phyloP scores from a whole-genome alignment of 2,329 filamentous ascomycete species.

The Mollisia scopiformis region DNA sequence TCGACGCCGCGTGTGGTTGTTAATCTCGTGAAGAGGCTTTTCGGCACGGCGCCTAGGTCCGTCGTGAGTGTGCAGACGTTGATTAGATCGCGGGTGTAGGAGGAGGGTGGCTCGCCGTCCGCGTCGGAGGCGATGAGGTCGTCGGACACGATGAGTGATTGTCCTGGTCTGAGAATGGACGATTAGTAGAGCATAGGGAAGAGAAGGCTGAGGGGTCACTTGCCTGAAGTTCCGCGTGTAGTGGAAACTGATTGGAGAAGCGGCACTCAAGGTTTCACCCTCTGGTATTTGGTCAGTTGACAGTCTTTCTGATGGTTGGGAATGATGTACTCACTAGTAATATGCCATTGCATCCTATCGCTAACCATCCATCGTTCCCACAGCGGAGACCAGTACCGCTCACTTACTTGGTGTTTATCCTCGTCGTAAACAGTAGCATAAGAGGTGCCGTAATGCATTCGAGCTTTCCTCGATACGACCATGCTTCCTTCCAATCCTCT shows the following conservation, averaged over 20 bases:
- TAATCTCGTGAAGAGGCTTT: conserved; percentile 72
- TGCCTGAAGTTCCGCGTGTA: conserved; percentile 77
- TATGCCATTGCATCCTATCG: conserved; percentile 86
- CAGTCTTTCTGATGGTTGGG: neutral
- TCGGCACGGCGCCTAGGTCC: conserved; percentile 75
- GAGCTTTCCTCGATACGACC: conserved; percentile 73
- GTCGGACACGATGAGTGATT: conserved; percentile 75
- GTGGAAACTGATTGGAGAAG: conserved; percentile 77
- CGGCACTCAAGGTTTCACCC: conserved; percentile 76
- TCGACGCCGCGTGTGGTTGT: conserved; percentile 80
- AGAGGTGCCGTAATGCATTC: conserved; percentile 75
- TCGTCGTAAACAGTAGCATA: conserved; percentile 83
- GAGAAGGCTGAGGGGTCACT: neutral
- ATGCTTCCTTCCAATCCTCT: conserved; percentile 77
- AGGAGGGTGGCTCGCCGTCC: conserved; percentile 59
- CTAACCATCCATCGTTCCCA: conserved; percentile 86
- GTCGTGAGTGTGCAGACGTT: conserved; percentile 83
- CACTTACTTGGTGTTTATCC: conserved; percentile 70
- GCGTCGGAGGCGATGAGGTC: conserved; percentile 77
- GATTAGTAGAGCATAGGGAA: conserved; percentile 3
- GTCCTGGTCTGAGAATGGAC: conserved; percentile 58
- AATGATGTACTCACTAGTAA: conserved; percentile 54
- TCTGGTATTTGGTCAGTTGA: conserved; percentile 37
- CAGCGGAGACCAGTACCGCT: conserved; percentile 78
- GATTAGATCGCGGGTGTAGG: conserved; percentile 63